Evolutionary conservation across 2,329 filamentous ascomycete genomes (phyloP).

Genomic region (Hymenoscyphus fructigenus): DNA sequence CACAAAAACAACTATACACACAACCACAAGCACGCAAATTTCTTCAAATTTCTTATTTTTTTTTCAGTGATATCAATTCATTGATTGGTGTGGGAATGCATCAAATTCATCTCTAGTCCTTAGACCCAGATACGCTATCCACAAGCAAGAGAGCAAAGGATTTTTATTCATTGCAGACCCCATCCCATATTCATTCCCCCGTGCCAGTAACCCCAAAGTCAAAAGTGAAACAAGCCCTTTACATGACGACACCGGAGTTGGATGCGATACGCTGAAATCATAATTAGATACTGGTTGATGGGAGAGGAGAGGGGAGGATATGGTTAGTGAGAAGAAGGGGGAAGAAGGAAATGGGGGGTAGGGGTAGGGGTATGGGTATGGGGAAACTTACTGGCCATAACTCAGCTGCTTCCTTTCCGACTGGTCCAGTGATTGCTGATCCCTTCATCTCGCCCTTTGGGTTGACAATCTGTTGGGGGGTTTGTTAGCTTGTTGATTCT

Average conservation of each 20-base stretch:
- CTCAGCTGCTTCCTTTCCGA: slow-evolving; percentile 99
- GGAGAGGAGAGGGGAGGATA: too few relatives aligned
- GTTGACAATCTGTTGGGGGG: slow-evolving; percentile 80
- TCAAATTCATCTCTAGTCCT: too few relatives aligned
- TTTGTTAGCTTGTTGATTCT: slow-evolving; percentile 39
- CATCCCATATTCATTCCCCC: slow-evolving; percentile 16
- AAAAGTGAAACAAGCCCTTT: slow-evolving; percentile 50
- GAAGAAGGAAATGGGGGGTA: background rate
- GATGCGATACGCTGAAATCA: slow-evolving; percentile 84
- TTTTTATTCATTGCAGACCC: too few relatives aligned
- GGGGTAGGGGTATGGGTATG: too few relatives aligned
- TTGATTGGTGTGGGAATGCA: too few relatives aligned
- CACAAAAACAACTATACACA: too few relatives aligned
- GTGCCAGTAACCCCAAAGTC: slow-evolving; percentile 18
- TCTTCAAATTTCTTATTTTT: too few relatives aligned
- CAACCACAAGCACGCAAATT: too few relatives aligned
- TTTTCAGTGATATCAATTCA: too few relatives aligned
- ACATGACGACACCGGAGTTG: slow-evolving; percentile 99
- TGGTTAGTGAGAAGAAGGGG: too few relatives aligned
- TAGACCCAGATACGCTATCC: too few relatives aligned
- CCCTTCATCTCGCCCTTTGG: slow-evolving; percentile 99
- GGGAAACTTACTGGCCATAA: slow-evolving; percentile 86
- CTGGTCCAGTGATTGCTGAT: slow-evolving; percentile 96
- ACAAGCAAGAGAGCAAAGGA: too few relatives aligned
- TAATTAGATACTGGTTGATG: slow-evolving; percentile 20